A percentile compares a stretch with the other conserved stretches of the same genome.
Evolutionary conservation across 2,329 filamentous ascomycete species (phyloP).

Genomic region (Aspergillus hortae): DNA sequence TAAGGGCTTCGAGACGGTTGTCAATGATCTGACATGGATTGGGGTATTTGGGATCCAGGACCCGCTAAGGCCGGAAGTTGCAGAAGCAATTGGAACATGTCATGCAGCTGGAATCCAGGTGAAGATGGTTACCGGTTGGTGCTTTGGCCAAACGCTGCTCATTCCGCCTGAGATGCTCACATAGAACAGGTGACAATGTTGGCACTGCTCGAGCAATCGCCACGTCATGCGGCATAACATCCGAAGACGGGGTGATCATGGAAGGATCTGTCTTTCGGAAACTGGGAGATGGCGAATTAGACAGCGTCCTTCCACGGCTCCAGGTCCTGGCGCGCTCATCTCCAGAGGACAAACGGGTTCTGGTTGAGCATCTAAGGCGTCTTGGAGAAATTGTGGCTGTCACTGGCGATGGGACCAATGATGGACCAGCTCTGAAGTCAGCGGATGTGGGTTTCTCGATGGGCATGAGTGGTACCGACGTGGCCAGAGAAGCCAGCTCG

Average conservation of each 20-base stretch:
- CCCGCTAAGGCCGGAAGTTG: conserved; percentile 2
- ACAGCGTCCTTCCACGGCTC: not conserved
- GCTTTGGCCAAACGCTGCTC: no score
- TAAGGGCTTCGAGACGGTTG: conserved; percentile 62
- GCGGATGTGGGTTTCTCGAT: conserved; percentile 1
- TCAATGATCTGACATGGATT: conserved; percentile 64
- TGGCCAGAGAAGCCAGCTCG: not conserved
- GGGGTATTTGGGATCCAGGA: conserved; percentile 4
- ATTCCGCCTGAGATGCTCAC: not conserved
- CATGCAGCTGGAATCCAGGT: not conserved
- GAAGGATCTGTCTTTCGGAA: not conserved
- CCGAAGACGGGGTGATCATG: not conserved
- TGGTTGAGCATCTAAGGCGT: not conserved
- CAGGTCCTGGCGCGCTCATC: not conserved
- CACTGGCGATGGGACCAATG: conserved; percentile 2
- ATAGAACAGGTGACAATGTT: not conserved
- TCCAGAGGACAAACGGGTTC: not conserved
- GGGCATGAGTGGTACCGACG: not conserved
- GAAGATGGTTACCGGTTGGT: conserved; percentile 1
- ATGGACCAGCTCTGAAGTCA: not conserved
- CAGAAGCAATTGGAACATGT: conserved; percentile 1
- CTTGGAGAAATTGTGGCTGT: not conserved
- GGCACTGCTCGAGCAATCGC: not conserved
- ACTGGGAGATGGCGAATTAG: not conserved
- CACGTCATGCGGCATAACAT: not conserved